Evolutionary conservation across 805 yeast genomes (phyloP).

Genomic region (Candida manassasensis): DNA sequence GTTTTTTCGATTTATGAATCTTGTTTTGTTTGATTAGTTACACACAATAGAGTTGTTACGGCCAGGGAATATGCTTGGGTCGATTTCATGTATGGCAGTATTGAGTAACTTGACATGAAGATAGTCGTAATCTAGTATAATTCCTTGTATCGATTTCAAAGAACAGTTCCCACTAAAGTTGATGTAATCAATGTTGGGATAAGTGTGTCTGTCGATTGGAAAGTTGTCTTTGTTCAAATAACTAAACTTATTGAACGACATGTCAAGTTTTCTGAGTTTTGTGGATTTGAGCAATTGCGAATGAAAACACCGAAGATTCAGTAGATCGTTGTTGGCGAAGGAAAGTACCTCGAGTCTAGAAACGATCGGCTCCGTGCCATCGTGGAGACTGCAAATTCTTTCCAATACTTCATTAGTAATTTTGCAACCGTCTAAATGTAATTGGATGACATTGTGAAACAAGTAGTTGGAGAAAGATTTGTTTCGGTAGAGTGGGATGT

Average conservation of each 20-base stretch:
- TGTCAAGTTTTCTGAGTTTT: slow-evolving; percentile 8
- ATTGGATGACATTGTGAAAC: slow-evolving; percentile 5
- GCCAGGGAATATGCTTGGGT: not conserved
- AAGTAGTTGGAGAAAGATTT: slow-evolving; percentile 6
- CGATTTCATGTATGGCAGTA: not conserved
- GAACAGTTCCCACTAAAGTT: slow-evolving; percentile 7
- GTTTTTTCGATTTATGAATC: slow-evolving; percentile 8
- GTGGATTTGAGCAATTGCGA: slow-evolving; percentile 5
- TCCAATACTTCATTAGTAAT: slow-evolving; percentile 10
- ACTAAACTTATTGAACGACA: slow-evolving; percentile 10
- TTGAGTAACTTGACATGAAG: not conserved
- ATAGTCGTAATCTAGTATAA: slow-evolving; percentile 2
- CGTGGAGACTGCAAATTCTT: slow-evolving; percentile 7
- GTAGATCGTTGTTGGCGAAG: slow-evolving; percentile 8
- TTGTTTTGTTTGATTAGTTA: not conserved
- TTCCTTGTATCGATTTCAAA: not conserved
- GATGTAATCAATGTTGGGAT: slow-evolving; percentile 3
- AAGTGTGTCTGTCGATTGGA: slow-evolving; percentile 5
- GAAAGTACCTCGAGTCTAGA: slow-evolving; percentile 5
- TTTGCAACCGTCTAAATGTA: slow-evolving; percentile 9
- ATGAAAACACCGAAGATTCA: slow-evolving; percentile 8
- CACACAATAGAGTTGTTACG: not conserved
- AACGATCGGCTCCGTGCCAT: not conserved
- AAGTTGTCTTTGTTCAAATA: slow-evolving; percentile 10
- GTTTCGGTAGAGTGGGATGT: slow-evolving; percentile 7